Conservation (phyloP, 805 yeast species). For the Candida silvatica region DNA sequence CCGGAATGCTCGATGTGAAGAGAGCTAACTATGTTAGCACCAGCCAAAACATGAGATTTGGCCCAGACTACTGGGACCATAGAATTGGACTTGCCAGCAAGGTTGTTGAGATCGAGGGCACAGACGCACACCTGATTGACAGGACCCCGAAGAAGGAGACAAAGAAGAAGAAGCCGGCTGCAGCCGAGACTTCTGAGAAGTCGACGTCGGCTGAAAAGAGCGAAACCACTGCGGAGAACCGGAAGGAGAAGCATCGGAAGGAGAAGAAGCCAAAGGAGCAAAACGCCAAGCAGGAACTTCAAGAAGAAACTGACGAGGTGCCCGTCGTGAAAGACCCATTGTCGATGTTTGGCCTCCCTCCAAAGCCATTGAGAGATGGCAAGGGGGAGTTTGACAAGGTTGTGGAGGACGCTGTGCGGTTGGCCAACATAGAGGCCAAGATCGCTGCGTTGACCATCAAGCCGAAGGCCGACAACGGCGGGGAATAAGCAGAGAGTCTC, state of each 20-base stretch:
- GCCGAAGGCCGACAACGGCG: slow-evolving; percentile 2
- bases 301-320: slow-evolving; percentile 1
- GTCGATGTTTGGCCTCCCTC: slow-evolving; percentile 18
- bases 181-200: slow-evolving; percentile 1
- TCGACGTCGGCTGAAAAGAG: not conserved
- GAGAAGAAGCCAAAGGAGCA: not conserved
- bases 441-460: slow-evolving; percentile 5
- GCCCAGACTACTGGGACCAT: slow-evolving; percentile 6
- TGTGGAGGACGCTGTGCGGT: slow-evolving; percentile 7
- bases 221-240: not conserved
- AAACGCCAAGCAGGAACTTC: not conserved
- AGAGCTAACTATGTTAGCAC: slow-evolving; percentile 1
- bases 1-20: slow-evolving; percentile 19
- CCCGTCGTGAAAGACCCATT: slow-evolving; percentile 14
- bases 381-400: slow-evolving; percentile 9
- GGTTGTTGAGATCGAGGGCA: not conserved
- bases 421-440: slow-evolving; percentile 7
- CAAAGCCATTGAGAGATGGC: slow-evolving; percentile 12
- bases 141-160: not conserved
- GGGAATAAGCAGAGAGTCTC: not conserved
- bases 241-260: not conserved
- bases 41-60: not conserved
- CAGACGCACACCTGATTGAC: not conserved
- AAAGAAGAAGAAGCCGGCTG: slow-evolving; percentile 1
- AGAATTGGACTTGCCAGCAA: slow-evolving; percentile 5